Base-by-base conservation (phyloP, 805 yeast genomes). In the Nakazawaea sp. region DNA sequence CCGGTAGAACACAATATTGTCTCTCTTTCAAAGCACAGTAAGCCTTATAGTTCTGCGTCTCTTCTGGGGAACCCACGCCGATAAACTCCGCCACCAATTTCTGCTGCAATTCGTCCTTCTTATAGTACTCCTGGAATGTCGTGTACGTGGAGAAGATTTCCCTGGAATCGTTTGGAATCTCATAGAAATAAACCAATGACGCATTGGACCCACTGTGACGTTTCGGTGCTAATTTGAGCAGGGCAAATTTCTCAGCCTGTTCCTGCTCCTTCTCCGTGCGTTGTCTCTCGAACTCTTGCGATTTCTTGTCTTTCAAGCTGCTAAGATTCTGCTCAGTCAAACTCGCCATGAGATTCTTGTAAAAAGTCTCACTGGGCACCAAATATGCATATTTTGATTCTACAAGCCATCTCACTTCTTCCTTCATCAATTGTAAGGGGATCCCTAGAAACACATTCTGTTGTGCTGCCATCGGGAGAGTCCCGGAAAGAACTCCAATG, bases 391-490 rank as follows among this genome's bases (percentile, higher is more conserved):
- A 49, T 0, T 61, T 61, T 5, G 59, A 49, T 4, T 61, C 59
- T 7, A 80, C 63, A 20, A 88, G 61, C 75, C 84, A 84, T 9
- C 75, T 43, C 0, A 79, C 75, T 49, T 90, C 97, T 55, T 85
- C 94, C 0, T 74, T 56, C 58, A 76, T 68, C 30, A 90, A 61
- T 49, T 77, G 75, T 35, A 92, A 56, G 0, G 98, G 98, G 2
- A 89, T 58, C 0, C 96, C 94, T 28, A 86, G 62, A 49, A 89
- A 82, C n/a, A 79, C 66, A 50, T 87, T 88, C 51, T 90, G 98
- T 55, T 92, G 98, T 2, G 97, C 92, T n/a, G 89, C 87, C 32
- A 77, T 68, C 0, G 96, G 84, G 21, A 92, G 60, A 0, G 96
- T 83, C 1, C 98, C 98, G 0, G 75, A 61, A 12, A 90, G 62